Evolutionary conservation across 805 yeast species (phyloP), one percentile per base, ranked within the genome.

Genomic region (Cyberlindnera japonica): DNA sequence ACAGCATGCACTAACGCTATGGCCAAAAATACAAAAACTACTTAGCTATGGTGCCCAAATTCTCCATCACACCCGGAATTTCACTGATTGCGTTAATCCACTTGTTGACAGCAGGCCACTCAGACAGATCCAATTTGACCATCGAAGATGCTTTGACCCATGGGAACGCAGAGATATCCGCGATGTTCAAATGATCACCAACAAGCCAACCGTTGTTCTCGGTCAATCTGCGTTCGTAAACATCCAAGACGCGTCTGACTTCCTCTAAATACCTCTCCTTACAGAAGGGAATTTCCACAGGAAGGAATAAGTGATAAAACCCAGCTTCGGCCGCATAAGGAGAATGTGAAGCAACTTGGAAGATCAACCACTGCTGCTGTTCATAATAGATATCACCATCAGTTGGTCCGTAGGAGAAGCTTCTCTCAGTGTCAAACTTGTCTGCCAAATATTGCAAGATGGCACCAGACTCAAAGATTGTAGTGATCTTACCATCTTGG

Each of bases 281-380:
- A 14, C 68, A 83, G 52, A 75, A 79, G 16, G 71, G 76, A 33
- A 75, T 52, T 50, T 77, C 72, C 45, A 74, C 83, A 0, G 63
- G 58, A 5, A 81, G 76, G 50, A 41, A 68, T 4, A 40, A 14
- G 2, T 43, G 27, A 53, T 78, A 80, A 54, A 72, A 79, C 43
- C 58, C 55, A 30, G 74, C 75, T 54, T 79, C 83, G 12, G 85
- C 85, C 51, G 71, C 78, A 69, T 71, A 74, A 40, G 85, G 84
- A 23, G 81, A 80, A 28, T 73, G 59, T 6, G 76, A 75, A 46
- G 81, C 78, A 63, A 74, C 69, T 50, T 77, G 83, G 67, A 75
- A 79, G 33, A 67, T 65, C 9, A 73, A 48, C 72, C 81, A 70
- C 47, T 76, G 77, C 48, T 71, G 53, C 54, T 72, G 71, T 47